These are phyloP conservation scores for Mortierella hygrophila DNA, from an alignment of 192 early-diverging fungal genomes.

Conservation along the genomic window DNA sequence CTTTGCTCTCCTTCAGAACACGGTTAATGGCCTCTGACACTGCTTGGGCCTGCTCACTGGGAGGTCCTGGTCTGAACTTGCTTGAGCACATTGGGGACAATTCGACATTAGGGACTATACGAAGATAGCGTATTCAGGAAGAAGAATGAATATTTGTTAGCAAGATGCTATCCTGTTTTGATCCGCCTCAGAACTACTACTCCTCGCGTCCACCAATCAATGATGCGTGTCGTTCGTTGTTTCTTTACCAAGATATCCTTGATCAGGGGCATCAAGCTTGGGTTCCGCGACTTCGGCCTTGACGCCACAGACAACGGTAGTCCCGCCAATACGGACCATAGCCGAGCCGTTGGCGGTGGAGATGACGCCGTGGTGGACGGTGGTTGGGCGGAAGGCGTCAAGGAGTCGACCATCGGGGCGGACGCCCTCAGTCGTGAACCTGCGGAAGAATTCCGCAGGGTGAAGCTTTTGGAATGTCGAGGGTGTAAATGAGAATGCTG, in stretches of 20 bases:
- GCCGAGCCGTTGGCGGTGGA: slow-evolving; percentile 88
- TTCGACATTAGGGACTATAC: slow-evolving; percentile 89
- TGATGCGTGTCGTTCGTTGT: not conserved
- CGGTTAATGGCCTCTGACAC: slow-evolving; percentile 83
- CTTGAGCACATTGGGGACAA: slow-evolving; percentile 91
- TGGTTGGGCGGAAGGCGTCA: slow-evolving; percentile 73
- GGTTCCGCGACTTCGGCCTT: slow-evolving; percentile 95
- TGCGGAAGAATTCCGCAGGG: slow-evolving; percentile 87
- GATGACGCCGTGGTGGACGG: slow-evolving; percentile 75
- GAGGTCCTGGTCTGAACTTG: slow-evolving; percentile 87
- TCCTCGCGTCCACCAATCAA: not conserved
- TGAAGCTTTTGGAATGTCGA: slow-evolving; percentile 91
- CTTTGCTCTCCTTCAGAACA: slow-evolving; percentile 68
- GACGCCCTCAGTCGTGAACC: slow-evolving; percentile 83
- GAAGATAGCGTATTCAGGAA: not conserved
- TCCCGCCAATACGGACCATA: slow-evolving; percentile 89
- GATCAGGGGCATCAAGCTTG: slow-evolving; percentile 69
- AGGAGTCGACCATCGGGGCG: slow-evolving; percentile 88
- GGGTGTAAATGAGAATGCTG: slow-evolving; percentile 56
- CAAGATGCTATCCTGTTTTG: not conserved
- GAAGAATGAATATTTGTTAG: not conserved
- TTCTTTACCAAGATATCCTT: slow-evolving; percentile 82
- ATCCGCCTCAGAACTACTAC: not conserved
- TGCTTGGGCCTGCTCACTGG: slow-evolving; percentile 85
- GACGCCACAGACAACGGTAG: slow-evolving; percentile 92